Evolutionary conservation across 2,329 filamentous ascomycete genomes (phyloP).

Genomic region (Microdochium trichocladiopsis): DNA sequence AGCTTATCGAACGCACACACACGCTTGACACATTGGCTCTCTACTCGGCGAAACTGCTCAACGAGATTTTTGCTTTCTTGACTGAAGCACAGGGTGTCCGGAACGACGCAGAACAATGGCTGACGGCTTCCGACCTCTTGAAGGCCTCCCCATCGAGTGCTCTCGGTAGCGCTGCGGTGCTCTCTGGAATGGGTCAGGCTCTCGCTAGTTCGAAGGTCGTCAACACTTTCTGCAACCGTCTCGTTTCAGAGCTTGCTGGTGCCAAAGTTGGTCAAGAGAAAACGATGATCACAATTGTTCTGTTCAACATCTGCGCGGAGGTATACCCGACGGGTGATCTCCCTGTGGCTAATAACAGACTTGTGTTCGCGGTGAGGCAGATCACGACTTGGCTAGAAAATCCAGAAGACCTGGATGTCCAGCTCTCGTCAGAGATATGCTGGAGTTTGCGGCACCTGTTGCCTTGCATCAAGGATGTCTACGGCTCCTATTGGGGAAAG

Average conservation of each 20-base stretch:
- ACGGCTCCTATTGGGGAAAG: conserved; percentile 80
- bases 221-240: conserved; percentile 49
- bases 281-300: conserved; percentile 39
- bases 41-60: conserved; percentile 47
- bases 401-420: conserved; percentile 32
- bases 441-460: conserved; percentile 55
- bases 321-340: conserved; percentile 45
- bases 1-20: conserved; percentile 1
- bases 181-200: conserved; percentile 44
- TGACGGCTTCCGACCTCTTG: conserved; percentile 36
- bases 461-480: conserved; percentile 71
- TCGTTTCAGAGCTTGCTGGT: conserved; percentile 54
- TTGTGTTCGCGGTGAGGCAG: conserved; percentile 78
- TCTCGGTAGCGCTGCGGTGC: conserved; percentile 40
- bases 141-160: conserved; percentile 38
- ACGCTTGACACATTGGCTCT: conserved; percentile 27
- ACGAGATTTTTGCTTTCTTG: conserved; percentile 38
- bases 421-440: conserved; percentile 43
- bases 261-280: conserved; percentile 34
- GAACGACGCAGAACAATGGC: conserved; percentile 36
- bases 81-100: conserved; percentile 39
- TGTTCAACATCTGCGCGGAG: conserved; percentile 45
- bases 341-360: conserved; percentile 57
- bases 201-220: conserved; percentile 39
- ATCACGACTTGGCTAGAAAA: conserved; percentile 64